Evolutionary conservation across 805 yeast genomes (phyloP), one percentile per base, ranked within the genome.

Genomic region (Saccharomycopsis synnaedendra): DNA sequence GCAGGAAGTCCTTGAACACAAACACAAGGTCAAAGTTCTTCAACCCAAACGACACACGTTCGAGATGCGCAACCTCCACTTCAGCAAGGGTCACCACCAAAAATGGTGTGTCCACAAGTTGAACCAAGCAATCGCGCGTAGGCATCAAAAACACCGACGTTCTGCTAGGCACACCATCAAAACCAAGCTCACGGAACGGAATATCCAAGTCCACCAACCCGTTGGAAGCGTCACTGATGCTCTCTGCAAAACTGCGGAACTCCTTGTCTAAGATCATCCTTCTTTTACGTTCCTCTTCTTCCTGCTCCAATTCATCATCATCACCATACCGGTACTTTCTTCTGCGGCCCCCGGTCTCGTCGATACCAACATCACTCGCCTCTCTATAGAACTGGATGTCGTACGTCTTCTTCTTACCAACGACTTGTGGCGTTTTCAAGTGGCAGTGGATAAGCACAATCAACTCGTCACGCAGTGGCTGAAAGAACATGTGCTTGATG

Each of bases 291-390:
- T 93, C 98, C 64, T 93, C 97, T 67, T 90, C 97, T 68, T 93
- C 98, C 66, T 90, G 97, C 66, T 93, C 97, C 55, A 93, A 71
- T 67, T 93, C 98, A 64, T 93, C 98, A 64, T 93, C 98, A 63
- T 93, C 98, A 42, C 98, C 98, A 62, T 93, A 93, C 60, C 93
- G 68, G 55, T 76, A 76, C 56, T 82, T 71, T 64, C 97, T 80
- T 68, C 86, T 82, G 53, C 96, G 82, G 52, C 87, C 89, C 55
- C 97, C 96, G 19, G 98, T 93, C 66, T 93, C 98, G 65, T 93
- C 98, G 58, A 88, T 88, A 3, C 95, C 80, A 73, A 88, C 84
- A 61, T 93, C 98, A 32, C 95, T 80, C 8, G 97, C 97, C 64
- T 93, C 98, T 54, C 97, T 75, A 69, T 89, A 93, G 62, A 93